Evolutionary conservation across 192 early-diverging fungal genomes (phyloP), one percentile per base, ranked within the genome.

Genomic region (Mortierella hygrophila): DNA sequence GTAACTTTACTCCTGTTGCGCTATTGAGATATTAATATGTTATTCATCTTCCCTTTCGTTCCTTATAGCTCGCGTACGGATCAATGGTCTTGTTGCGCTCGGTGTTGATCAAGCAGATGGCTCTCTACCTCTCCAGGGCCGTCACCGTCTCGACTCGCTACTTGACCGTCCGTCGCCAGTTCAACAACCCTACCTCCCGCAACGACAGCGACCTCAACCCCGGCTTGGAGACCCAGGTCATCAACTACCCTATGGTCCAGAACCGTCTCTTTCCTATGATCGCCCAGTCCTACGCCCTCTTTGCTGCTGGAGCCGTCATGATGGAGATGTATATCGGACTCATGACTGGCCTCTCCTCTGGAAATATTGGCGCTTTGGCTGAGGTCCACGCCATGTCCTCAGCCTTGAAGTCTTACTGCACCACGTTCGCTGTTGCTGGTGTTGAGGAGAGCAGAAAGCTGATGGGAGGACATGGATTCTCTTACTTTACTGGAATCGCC

Each of bases 351-450:
- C 81, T 93, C 21, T 71, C 81, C 10, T 85, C 87, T 3, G 76
- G 76, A 0, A 90, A 93, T 57, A 70, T 74, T 78, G 73, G 10
- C 41, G 47, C 72, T 4, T 46, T 83, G 21, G 76, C 76, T 82
- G 95, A 96, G 75, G 91, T 95, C 40, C 96, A 97, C 82, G 95
- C 95, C n/a, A 95, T 94, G 60, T 92, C 91, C 44, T 94, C 94
- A 21, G 96, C 70, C 7, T 90, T 96, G 72, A 95, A 96, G 91
- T 89, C 92, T 55, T 91, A 93, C 86, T 91, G 90, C 18, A 94
- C 94, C 2, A 92, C 92, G 4, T 88, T 93, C 57, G 91, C 90
- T 9, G 82, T 93, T 23, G 89, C 88, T 16, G 92, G 92, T 40
- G 93, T 94, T 75, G 95, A 96, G 71, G 92, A 92, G 15, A 93